A percentile compares a stretch with the other conserved stretches of the same genome.
Evolutionary conservation across 805 yeast genomes (phyloP).

Genomic region (Pichia manshurica): DNA sequence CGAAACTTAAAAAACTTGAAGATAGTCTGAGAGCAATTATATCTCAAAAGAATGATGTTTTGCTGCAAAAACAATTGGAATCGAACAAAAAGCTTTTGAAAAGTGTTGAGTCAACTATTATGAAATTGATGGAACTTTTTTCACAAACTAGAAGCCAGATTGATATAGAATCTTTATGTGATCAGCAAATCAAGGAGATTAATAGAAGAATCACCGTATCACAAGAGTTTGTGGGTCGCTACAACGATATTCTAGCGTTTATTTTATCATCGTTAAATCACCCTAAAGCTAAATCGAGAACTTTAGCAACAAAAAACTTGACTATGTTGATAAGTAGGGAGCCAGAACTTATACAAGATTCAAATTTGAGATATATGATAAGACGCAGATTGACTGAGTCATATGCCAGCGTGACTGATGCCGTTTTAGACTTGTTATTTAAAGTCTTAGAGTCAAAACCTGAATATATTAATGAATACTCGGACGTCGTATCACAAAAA

Average conservation of each 20-base stretch:
- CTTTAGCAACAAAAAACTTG: slow-evolving; percentile 62
- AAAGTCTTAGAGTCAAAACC: slow-evolving; percentile 41
- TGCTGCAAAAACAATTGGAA: slow-evolving; percentile 1
- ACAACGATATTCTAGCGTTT: slow-evolving; percentile 48
- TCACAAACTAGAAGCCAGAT: neutral
- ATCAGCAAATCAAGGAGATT: neutral
- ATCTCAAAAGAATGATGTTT: neutral
- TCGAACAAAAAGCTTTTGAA: slow-evolving; percentile 1
- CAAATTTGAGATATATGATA: slow-evolving; percentile 48
- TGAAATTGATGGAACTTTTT: neutral
- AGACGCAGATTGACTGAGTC: slow-evolving; percentile 47
- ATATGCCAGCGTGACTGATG: slow-evolving; percentile 71
- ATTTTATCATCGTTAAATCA: slow-evolving; percentile 45
- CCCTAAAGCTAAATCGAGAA: slow-evolving; percentile 45
- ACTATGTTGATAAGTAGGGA: slow-evolving; percentile 51
- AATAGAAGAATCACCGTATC: slow-evolving; percentile 27
- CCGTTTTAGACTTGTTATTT: slow-evolving; percentile 62
- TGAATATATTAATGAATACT: slow-evolving; percentile 42
- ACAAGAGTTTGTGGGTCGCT: slow-evolving; percentile 33
- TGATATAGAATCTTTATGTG: slow-evolving; percentile 1
- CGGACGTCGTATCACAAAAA: slow-evolving; percentile 43
- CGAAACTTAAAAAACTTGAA: neutral
- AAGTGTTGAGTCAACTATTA: neutral
- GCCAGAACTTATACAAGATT: slow-evolving; percentile 42
- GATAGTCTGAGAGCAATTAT: neutral